Conservation (phyloP, 192 early-diverging fungal species). For the Kappamyces sp. region DNA sequence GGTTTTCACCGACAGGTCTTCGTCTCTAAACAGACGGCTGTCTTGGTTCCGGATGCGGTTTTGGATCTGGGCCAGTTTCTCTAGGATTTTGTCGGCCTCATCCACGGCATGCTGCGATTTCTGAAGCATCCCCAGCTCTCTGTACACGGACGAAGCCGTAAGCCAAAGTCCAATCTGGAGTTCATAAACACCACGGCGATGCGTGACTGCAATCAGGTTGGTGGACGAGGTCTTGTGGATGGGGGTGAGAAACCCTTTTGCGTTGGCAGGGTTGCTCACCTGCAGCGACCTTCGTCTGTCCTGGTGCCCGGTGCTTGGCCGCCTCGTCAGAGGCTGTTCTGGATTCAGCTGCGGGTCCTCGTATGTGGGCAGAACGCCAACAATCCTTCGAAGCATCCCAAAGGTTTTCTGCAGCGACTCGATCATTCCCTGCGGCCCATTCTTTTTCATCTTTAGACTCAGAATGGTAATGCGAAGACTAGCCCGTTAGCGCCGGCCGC, state of each 20-base stretch:
- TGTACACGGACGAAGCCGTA: slow-evolving; percentile 33
- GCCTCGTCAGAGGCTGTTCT: slow-evolving; percentile 9
- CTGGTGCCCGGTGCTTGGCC: too few species aligned
- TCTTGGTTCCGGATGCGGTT: slow-evolving; percentile 9
- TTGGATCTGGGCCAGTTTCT: slow-evolving; percentile 28
- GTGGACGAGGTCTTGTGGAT: slow-evolving; percentile 13
- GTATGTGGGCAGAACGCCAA: slow-evolving; percentile 15
- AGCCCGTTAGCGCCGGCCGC: background rate
- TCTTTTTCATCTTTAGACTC: slow-evolving; percentile 24
- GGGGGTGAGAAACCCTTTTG: background rate
- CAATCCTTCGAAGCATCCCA: slow-evolving; percentile 18
- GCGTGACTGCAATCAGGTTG: slow-evolving; percentile 18
- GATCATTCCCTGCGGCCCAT: slow-evolving; percentile 30
- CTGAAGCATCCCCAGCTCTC: slow-evolving; percentile 26
- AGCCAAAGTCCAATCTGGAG: slow-evolving; percentile 44
- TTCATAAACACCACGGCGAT: slow-evolving; percentile 36
- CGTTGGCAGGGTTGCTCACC: too few species aligned
- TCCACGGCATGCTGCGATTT: slow-evolving; percentile 30
- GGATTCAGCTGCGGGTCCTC: slow-evolving; percentile 18
- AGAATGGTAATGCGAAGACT: slow-evolving; percentile 32
- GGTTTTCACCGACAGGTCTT: background rate
- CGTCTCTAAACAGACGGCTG: slow-evolving; percentile 17
- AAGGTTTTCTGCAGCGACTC: slow-evolving; percentile 33
- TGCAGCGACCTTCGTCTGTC: too few species aligned
- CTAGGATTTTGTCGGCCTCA: slow-evolving; percentile 40